Conservation (phyloP, 352 stramenopile species). For the Phytophthora brassicae region DNA sequence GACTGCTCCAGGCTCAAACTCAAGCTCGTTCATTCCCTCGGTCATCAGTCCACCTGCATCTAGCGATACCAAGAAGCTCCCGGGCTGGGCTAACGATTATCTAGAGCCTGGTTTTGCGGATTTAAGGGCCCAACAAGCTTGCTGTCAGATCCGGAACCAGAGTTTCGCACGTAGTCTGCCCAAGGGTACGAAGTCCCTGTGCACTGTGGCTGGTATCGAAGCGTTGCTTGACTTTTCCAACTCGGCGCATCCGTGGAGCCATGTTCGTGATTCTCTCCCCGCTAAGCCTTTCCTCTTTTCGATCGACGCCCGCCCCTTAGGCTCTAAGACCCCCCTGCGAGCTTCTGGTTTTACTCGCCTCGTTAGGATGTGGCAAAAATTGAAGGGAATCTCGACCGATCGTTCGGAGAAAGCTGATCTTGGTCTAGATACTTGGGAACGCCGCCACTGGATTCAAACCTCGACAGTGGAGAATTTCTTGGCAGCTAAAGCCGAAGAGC, state of each 20-base stretch:
- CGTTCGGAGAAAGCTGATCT: not conserved
- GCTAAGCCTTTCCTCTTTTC: not conserved
- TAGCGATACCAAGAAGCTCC: not conserved
- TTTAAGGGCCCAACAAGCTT: not conserved
- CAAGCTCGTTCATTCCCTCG: not conserved
- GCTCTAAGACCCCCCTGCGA: not conserved
- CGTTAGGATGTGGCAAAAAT: not conserved
- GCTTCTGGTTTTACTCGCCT: not conserved
- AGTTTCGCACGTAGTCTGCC: not conserved
- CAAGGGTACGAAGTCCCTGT: not conserved
- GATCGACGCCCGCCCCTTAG: not conserved
- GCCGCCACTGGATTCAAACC: not conserved
- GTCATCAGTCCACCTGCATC: too few relatives aligned
- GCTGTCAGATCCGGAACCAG: not conserved
- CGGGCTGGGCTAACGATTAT: not conserved
- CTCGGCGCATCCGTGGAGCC: not conserved
- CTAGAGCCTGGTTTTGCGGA: not conserved
- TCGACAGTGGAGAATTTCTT: not conserved
- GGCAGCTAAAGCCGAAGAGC: not conserved
- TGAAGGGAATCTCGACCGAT: not conserved
- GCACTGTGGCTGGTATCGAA: not conserved
- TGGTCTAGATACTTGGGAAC: not conserved
- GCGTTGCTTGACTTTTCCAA: not conserved
- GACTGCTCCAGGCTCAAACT: not conserved
- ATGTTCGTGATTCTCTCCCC: not conserved